These are phyloP conservation scores for Fragosphaeria purpurea DNA, from an alignment of 2,329 filamentous ascomycete species.

Conservation along the genomic window DNA sequence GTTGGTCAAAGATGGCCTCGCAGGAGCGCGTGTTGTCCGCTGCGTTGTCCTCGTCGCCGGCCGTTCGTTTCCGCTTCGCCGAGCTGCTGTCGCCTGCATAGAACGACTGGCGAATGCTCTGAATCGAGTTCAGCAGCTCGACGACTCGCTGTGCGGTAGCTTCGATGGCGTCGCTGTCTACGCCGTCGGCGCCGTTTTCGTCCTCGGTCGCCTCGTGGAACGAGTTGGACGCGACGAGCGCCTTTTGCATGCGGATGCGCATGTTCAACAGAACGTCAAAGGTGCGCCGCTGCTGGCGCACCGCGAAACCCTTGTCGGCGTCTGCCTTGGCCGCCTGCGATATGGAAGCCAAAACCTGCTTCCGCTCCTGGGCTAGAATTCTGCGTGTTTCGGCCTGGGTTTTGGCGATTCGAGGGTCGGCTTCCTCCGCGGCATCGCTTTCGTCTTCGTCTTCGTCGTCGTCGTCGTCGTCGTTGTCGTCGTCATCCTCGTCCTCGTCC, in stretches of 20 bases:
- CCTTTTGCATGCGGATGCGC: slow-evolving; percentile 88
- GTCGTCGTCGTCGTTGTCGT: slow-evolving; percentile 22
- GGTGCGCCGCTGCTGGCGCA: slow-evolving; percentile 73
- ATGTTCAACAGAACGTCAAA: slow-evolving; percentile 86
- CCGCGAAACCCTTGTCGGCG: slow-evolving; percentile 72
- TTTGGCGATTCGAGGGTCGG: slow-evolving; percentile 20
- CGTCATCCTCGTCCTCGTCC: slow-evolving; percentile 16
- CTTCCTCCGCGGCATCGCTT: slow-evolving; percentile 23
- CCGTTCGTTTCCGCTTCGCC: slow-evolving; percentile 30
- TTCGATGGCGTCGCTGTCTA: slow-evolving; percentile 61
- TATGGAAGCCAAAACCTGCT: slow-evolving; percentile 51
- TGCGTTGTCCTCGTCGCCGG: background rate
- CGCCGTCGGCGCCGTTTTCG: slow-evolving; percentile 22
- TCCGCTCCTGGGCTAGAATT: slow-evolving; percentile 59
- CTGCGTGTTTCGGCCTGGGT: slow-evolving; percentile 51
- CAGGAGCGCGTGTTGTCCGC: slow-evolving; percentile 27
- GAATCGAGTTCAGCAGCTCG: slow-evolving; percentile 67
- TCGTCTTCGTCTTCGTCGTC: slow-evolving; percentile 26
- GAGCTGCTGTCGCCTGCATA: slow-evolving; percentile 31
- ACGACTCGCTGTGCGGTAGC: slow-evolving; percentile 47
- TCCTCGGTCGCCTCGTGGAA: slow-evolving; percentile 40
- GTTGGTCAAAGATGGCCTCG: slow-evolving; percentile 61
- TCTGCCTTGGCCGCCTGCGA: slow-evolving; percentile 62
- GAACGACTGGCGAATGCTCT: slow-evolving; percentile 56
- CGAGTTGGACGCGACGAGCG: slow-evolving; percentile 71